A percentile compares a stretch with the other conserved stretches of the same genome.
These are phyloP conservation scores for Nectriaceae sp. DNA, from an alignment of 2,329 filamentous ascomycete genomes.

Conservation along the genomic window DNA sequence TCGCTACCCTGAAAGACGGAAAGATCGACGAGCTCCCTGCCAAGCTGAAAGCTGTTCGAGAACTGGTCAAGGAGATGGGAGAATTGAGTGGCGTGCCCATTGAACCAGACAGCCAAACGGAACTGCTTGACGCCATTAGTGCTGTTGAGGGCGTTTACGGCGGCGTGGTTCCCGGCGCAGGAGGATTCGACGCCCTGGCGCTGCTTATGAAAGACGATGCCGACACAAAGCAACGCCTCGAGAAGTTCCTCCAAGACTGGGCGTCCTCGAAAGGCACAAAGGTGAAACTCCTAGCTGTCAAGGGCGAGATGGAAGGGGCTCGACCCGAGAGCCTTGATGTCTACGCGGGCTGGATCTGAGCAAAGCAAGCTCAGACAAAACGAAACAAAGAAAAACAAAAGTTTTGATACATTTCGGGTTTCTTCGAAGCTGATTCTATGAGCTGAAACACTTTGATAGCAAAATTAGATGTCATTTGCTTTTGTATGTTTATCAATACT, in stretches of 20 bases:
- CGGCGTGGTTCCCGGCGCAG: slow-evolving; percentile 91
- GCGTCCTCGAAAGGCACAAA: slow-evolving; percentile 57
- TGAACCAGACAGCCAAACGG: slow-evolving; percentile 84
- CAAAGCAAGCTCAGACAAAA: not conserved
- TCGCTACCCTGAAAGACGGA: slow-evolving; percentile 59
- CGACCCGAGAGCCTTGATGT: slow-evolving; percentile 46
- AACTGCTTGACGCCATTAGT: slow-evolving; percentile 76
- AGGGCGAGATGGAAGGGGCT: slow-evolving; percentile 72
- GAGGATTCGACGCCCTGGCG: slow-evolving; percentile 88
- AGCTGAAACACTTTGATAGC: slow-evolving; percentile 10
- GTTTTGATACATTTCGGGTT: slow-evolving; percentile 3
- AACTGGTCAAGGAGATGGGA: slow-evolving; percentile 77
- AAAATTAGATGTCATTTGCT: not conserved
- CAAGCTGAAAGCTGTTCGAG: slow-evolving; percentile 55
- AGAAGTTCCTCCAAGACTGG: slow-evolving; percentile 67
- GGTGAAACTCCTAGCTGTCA: slow-evolving; percentile 69
- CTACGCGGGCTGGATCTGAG: slow-evolving; percentile 48
- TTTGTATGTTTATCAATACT: not conserved
- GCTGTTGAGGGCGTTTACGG: slow-evolving; percentile 78
- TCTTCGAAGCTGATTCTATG: slow-evolving; percentile 12
- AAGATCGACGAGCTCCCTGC: slow-evolving; percentile 43
- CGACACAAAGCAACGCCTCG: slow-evolving; percentile 61
- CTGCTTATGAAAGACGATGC: slow-evolving; percentile 75
- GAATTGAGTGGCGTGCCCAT: slow-evolving; percentile 75
- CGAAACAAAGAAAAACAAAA: not conserved